Conservation (phyloP, 805 yeast genomes). For the Komagataella pastoris region DNA sequence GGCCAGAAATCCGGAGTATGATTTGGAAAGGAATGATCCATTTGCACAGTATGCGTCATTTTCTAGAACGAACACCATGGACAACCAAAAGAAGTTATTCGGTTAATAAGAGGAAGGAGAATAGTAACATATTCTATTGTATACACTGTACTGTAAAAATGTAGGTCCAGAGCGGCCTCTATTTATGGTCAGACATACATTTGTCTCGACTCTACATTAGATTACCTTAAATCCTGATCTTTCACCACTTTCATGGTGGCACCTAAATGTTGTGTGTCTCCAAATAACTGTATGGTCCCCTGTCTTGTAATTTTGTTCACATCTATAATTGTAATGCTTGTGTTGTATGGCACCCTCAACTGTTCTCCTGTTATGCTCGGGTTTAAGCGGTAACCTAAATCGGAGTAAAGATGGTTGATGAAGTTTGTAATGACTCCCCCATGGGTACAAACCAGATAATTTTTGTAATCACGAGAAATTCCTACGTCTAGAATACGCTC, state of each 20-base stretch:
- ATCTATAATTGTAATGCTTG: slow-evolving; percentile 61
- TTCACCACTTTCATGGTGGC: slow-evolving; percentile 30
- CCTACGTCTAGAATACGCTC: slow-evolving; percentile 24
- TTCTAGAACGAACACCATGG: slow-evolving; percentile 35
- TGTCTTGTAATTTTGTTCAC: slow-evolving; percentile 23
- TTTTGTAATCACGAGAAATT: slow-evolving; percentile 20
- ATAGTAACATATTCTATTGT: neutral
- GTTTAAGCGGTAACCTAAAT: slow-evolving; percentile 22
- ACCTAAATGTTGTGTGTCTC: slow-evolving; percentile 59
- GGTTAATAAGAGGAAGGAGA: neutral
- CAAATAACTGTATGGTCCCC: slow-evolving; percentile 40
- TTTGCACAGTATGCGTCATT: slow-evolving; percentile 49
- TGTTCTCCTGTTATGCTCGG: slow-evolving; percentile 23
- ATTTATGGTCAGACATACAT: neutral
- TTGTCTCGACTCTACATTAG: neutral
- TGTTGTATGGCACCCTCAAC: slow-evolving; percentile 55
- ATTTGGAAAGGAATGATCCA: slow-evolving; percentile 48
- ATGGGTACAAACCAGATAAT: slow-evolving; percentile 57
- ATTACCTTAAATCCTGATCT: slow-evolving; percentile 31
- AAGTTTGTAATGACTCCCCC: slow-evolving; percentile 70
- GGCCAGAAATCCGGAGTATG: slow-evolving; percentile 48
- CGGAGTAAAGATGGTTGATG: slow-evolving; percentile 32
- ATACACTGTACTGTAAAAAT: too few species aligned
- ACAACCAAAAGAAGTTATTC: slow-evolving; percentile 1
- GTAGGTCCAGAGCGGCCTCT: too few species aligned